Evolutionary conservation across 2,329 filamentous ascomycete species (phyloP), one percentile per base, ranked within the genome.

Genomic region (Fonsecaea nubica): DNA sequence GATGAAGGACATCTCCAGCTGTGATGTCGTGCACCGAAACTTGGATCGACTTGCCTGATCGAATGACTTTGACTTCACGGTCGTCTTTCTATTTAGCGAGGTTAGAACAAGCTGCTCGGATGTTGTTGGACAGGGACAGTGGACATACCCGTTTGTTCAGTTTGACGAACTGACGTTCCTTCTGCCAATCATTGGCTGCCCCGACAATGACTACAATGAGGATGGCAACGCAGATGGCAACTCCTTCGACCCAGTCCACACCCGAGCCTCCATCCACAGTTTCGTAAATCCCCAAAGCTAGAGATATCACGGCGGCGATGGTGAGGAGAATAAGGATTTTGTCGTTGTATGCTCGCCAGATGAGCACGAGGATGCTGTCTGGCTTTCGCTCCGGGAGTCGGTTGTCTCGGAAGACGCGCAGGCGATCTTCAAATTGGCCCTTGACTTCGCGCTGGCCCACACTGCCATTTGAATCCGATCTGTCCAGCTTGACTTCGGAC

Each of bases 331-430:
- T 89, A 45, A 92, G 84, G 40, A 92, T 87, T 70, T 90, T 90
- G 77, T 92, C 90, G 71, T 91, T 90, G 76, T 90, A 91, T 2
- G 89, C 88, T 68, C 85, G 85, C 89, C 89, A 92, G 65, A 88
- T 82, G 7, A 91, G 75, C 65, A 79, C 81, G 72, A 86, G 81
- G 48, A 91, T 82, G 1, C 86, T 83, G 33, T 86, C 88, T 1
- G 84, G 80, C 75, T 90, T 89, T 74, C 88, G 87, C 52, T 86
- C 83, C 0, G 89, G 89, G 25, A 91, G 78, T 12, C 81, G 77
- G 72, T 91, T 91, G 69, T 84, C 83, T 54, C 84, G 82, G 73
- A 84, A 90, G 4, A 90, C 79, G 36, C 87, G 80, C 63, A 83
- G 81, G n/a, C 88, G 82, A 73, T 90, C 88, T 48, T 79, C 75